A percentile compares a stretch with the other conserved stretches of the same genome.
Evolutionary conservation across 352 stramenopile genomes (phyloP).

Genomic region (Elongisporangium undulatum): DNA sequence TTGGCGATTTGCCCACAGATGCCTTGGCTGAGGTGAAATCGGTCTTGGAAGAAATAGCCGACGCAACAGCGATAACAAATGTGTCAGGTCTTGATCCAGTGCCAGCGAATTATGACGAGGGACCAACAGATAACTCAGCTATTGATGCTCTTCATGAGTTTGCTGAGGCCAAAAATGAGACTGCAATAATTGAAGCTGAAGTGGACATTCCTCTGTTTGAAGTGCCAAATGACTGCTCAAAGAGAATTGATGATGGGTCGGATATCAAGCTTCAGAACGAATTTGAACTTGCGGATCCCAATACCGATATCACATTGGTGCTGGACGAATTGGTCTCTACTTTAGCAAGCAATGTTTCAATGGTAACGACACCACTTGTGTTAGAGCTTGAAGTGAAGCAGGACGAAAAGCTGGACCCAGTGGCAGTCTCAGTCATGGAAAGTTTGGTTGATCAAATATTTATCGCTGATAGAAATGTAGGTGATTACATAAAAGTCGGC

Average conservation of each 20-base stretch:
- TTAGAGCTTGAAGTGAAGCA: no score
- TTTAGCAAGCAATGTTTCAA: no score
- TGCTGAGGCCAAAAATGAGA: background rate
- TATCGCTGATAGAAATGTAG: background rate
- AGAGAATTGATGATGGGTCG: background rate
- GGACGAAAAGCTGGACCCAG: no score
- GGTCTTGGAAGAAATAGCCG: background rate
- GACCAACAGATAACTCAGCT: no score
- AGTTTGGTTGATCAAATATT: background rate
- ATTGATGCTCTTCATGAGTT: no score
- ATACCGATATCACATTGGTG: no score
- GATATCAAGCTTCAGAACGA: background rate
- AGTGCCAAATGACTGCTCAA: background rate
- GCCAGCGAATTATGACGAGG: background rate
- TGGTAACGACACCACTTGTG: no score
- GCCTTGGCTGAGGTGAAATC: background rate
- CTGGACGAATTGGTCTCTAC: no score
- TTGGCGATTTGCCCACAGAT: background rate
- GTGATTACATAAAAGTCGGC: background rate
- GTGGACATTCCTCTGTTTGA: background rate
- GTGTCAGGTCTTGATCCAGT: background rate
- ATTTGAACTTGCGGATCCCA: background rate
- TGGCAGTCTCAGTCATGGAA: no score
- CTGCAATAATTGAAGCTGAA: background rate
- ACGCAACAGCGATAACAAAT: background rate